phyloP scores from a whole-genome alignment of 768 basidiomycete species.

The Boletus pseudopeckii region DNA sequence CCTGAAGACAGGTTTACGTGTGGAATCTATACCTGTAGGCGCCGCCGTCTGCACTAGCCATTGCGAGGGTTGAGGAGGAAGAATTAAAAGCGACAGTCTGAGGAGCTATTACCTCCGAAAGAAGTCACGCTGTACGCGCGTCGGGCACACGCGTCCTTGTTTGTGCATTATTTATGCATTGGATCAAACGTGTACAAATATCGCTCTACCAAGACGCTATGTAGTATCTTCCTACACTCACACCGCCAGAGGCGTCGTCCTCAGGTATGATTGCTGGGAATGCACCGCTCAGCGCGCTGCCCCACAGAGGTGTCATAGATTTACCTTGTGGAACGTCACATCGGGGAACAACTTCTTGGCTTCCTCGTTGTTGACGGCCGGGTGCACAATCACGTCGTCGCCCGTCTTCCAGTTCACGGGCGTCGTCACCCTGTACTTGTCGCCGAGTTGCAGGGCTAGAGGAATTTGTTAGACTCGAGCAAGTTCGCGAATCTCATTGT shows the following conservation, averaged over 20 bases:
- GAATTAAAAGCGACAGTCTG: conserved; percentile 21
- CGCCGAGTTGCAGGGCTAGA: conserved; percentile 81
- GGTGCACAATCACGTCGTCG: conserved; percentile 91
- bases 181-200: conserved; percentile 22
- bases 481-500: conserved; percentile 33
- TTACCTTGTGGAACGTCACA: conserved; percentile 74
- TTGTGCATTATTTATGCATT: conserved; percentile 21
- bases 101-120: conserved; percentile 13
- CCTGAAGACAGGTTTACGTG: conserved; percentile 15
- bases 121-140: conserved; percentile 23
- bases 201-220: background rate
- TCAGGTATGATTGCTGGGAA: conserved; percentile 71
- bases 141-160: conserved; percentile 29
- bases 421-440: conserved; percentile 80
- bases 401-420: conserved; percentile 96
- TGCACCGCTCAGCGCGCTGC: background rate
- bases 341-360: conserved; percentile 90
- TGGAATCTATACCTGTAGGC: conserved; percentile 58
- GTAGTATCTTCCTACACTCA: conserved; percentile 3
- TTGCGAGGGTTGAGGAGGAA: conserved; percentile 30
- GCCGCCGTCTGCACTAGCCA: conserved; percentile 82
- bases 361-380: conserved; percentile 78
- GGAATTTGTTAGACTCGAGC: conserved; percentile 20
- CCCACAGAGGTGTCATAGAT: conserved; percentile 2
- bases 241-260: conserved; percentile 62